A percentile compares a stretch with the other conserved stretches of the same genome.
phyloP scores from a whole-genome alignment of 768 basidiomycete genomes.

The Suillus lakei region DNA sequence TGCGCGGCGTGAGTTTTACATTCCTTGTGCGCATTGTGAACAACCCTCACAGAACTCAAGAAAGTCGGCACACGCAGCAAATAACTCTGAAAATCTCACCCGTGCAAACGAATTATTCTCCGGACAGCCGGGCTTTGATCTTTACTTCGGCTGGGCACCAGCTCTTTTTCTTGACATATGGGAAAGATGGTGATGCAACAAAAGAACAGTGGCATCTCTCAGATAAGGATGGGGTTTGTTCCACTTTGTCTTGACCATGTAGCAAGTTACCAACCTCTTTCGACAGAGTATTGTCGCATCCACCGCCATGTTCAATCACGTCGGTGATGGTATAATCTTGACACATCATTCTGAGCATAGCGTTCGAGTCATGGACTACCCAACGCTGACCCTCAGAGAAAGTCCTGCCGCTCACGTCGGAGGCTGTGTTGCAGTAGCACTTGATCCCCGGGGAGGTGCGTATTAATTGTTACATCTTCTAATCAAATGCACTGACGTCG shows the following conservation, averaged over 20 bases:
- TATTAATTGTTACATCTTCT: background rate
- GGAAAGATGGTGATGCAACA: slow-evolving; percentile 54
- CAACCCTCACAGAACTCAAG: slow-evolving; percentile 40
- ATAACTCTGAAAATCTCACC: slow-evolving; percentile 62
- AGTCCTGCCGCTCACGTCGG: slow-evolving; percentile 78
- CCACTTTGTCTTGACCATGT: background rate
- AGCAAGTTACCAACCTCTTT: background rate
- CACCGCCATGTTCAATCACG: slow-evolving; percentile 76
- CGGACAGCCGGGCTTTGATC: slow-evolving; percentile 69
- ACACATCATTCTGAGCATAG: slow-evolving; percentile 67
- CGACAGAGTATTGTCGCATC: slow-evolving; percentile 55
- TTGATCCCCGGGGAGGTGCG: slow-evolving; percentile 78
- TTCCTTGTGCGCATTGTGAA: background rate
- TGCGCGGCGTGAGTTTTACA: slow-evolving; percentile 64
- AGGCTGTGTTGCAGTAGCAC: slow-evolving; percentile 75
- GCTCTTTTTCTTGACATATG: slow-evolving; percentile 63
- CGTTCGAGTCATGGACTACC: slow-evolving; percentile 73
- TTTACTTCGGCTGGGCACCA: slow-evolving; percentile 66
- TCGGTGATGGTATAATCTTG: slow-evolving; percentile 71
- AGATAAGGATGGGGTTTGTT: slow-evolving; percentile 34
- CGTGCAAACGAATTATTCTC: slow-evolving; percentile 69
- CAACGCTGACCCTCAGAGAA: slow-evolving; percentile 60
- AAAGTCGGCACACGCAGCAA: slow-evolving; percentile 72
- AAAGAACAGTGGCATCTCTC: slow-evolving; percentile 56
- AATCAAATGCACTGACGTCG: slow-evolving; percentile 7